Evolutionary conservation across 176 grass and related monocot genomes (phyloP), one percentile per base, ranked within the genome.

Genomic region (Hyparrhenia diplandra): DNA sequence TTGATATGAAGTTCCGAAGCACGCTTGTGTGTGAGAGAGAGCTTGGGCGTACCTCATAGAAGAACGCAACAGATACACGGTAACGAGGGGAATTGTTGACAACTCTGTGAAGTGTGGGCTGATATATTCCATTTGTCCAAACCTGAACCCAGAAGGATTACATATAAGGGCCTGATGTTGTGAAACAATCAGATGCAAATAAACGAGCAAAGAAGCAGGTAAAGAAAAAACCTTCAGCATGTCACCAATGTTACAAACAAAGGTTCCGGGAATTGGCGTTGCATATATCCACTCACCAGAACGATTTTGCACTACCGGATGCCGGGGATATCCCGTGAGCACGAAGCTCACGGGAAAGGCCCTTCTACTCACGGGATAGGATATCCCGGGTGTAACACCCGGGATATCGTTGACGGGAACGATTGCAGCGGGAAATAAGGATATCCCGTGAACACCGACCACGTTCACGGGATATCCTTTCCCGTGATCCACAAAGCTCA

Each of bases 171-270:
- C 13, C 5, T 67, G 18, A 29, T n/a, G 17, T 25, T 45, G 0
- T 32, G 39, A 37, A 21, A 46, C 10, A 41, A 73, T n/a, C 5
- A 62, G 46, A 64, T 23, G 25, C 25, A 5, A 64, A 21, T 14
- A 4, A 77, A 76, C 0, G 23, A 23, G 69, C 3, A 51, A 71
- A 71, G 25, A 72, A 59, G 43, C 0, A 32, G n/a, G 9, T 2
- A 18, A 34, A 63, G 35, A 36, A 76, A 20, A 37, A 58, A 95
- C 95, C 92, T 98, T 98, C 45, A 98, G 55, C 92, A 94, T 98
- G 85, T 98, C 95, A 10, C 92, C 92, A 12, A 95, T 95, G 64
- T 98, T 98, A 46, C 95, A 98, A 55, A 95, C 92, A 42, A 98
- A 98, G 60, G 95, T 91, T 77, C 92, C 92, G 2, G 90, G 90